A percentile compares a stretch with the other conserved stretches of the same genome.
These are phyloP conservation scores for Penicillium aurantiogriseum DNA, from an alignment of 2,329 filamentous ascomycete species.

Conservation along the genomic window DNA sequence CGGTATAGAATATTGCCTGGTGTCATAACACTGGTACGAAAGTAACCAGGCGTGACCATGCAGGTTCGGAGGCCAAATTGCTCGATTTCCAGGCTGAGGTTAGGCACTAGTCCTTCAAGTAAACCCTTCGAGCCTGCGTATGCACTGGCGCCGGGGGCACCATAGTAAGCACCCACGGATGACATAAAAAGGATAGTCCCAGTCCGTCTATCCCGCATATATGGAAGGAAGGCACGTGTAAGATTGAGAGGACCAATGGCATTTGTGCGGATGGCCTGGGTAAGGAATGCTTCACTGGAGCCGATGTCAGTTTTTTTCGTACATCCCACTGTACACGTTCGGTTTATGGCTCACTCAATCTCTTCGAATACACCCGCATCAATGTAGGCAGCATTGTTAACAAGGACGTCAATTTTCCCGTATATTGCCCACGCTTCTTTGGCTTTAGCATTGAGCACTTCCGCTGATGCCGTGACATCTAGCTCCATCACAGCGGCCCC, in stretches of 20 bases:
- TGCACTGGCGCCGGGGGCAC: not conserved
- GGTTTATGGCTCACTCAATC: not conserved
- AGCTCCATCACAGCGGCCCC: slow-evolving; percentile 27
- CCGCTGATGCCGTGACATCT: slow-evolving; percentile 25
- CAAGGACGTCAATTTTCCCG: slow-evolving; percentile 31
- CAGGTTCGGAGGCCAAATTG: not conserved
- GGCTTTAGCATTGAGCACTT: slow-evolving; percentile 19
- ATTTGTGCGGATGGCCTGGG: not conserved
- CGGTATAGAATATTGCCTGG: not conserved
- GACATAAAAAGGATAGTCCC: not conserved
- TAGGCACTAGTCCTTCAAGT: not conserved
- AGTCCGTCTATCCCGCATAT: not conserved
- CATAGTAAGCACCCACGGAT: not conserved
- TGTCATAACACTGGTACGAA: not conserved
- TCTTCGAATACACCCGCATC: not conserved
- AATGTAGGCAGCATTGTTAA: slow-evolving; percentile 9
- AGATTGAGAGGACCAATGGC: not conserved
- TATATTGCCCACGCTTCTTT: slow-evolving; percentile 19
- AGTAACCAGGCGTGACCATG: not conserved
- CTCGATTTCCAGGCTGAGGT: not conserved
- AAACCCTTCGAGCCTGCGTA: not conserved
- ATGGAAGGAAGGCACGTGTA: not conserved
- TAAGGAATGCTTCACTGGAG: not conserved
- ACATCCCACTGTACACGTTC: too few relatives aligned
- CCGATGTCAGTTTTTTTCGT: not conserved